A percentile compares a stretch with the other conserved stretches of the same genome.
These are phyloP conservation scores for Aspergillus spinulosporus DNA, from an alignment of 2,329 filamentous ascomycete genomes.

Conservation along the genomic window DNA sequence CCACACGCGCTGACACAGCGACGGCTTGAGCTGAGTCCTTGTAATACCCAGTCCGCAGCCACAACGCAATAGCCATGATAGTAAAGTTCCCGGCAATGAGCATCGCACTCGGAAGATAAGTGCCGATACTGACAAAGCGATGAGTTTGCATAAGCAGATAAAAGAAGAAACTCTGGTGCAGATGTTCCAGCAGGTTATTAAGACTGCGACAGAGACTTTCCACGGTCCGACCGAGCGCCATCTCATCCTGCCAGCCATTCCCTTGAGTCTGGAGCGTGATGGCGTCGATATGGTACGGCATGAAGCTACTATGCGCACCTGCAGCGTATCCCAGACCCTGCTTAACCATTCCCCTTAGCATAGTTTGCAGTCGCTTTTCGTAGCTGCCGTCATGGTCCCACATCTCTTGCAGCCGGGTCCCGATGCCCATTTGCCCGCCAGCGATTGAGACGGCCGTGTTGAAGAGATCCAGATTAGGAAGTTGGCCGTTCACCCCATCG, in stretches of 20 bases:
- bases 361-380: constrained; percentile 76
- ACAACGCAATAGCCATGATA: constrained; percentile 91
- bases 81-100: constrained; percentile 90
- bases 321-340: constrained; percentile 87
- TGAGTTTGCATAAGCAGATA: constrained; percentile 90
- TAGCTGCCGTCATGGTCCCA: constrained; percentile 76
- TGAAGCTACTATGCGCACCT: constrained; percentile 91
- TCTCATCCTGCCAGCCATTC: constrained; percentile 94
- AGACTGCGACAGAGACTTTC: constrained; percentile 90
- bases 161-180: constrained; percentile 99
- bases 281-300: constrained; percentile 96
- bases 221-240: constrained; percentile 85
- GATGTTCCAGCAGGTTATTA: constrained; percentile 93
- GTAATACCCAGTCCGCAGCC: constrained; percentile 77
- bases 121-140: constrained; percentile 96
- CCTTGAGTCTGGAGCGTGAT: constrained; percentile 89
- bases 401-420: constrained; percentile 81
- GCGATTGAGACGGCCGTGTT: constrained; percentile 91
- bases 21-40: constrained; percentile 21
- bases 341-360: constrained; percentile 88
- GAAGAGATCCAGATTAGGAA: constrained; percentile 93
- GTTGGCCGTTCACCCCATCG: constrained; percentile 91
- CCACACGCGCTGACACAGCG: constrained; percentile 25
- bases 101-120: constrained; percentile 97
- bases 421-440: constrained; percentile 87